These are phyloP conservation scores for Jaltomata sinuosa DNA, from an alignment of 257 asterid genomes.

Conservation along the genomic window DNA sequence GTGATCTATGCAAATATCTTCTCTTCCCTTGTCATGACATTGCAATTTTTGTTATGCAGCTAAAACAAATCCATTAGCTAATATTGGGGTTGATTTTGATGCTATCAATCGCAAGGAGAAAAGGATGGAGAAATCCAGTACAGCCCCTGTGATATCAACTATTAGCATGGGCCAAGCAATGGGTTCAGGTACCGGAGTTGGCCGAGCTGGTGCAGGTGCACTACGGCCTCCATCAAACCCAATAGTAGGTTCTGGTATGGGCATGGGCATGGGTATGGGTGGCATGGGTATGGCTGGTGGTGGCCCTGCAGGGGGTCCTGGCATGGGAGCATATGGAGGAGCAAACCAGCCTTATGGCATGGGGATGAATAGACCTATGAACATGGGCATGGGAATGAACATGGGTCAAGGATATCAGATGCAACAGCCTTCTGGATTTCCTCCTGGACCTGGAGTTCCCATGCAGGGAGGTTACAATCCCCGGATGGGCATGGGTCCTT, in stretches of 20 bases:
- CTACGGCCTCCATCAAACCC: conserved; percentile 52
- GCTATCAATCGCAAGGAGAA: conserved; percentile 92
- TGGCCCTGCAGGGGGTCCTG: conserved; percentile 21
- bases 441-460: conserved; percentile 35
- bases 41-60: conserved; percentile 39
- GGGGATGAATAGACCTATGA: conserved; percentile 14
- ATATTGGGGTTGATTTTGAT: conserved; percentile 95
- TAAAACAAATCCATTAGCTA: conserved; percentile 77
- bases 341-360: conserved; percentile 23
- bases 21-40: neutral
- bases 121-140: conserved; percentile 82
- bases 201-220: conserved; percentile 75
- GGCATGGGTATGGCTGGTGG: conserved; percentile 31
- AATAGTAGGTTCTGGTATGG: conserved; percentile 58
- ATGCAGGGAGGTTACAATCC: conserved; percentile 66
- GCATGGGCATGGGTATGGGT: conserved; percentile 25
- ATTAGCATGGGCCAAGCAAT: conserved; percentile 93
- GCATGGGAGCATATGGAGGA: conserved; percentile 23
- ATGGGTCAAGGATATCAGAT: conserved; percentile 12
- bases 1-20: neutral
- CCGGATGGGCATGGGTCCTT: conserved; percentile 55
- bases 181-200: conserved; percentile 97
- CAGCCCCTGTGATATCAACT: conserved; percentile 49
- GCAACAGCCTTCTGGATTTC: conserved; percentile 35
- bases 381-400: conserved; percentile 28